Conservation (phyloP, 163 green algal genomes). For the Volvox carteri region DNA sequence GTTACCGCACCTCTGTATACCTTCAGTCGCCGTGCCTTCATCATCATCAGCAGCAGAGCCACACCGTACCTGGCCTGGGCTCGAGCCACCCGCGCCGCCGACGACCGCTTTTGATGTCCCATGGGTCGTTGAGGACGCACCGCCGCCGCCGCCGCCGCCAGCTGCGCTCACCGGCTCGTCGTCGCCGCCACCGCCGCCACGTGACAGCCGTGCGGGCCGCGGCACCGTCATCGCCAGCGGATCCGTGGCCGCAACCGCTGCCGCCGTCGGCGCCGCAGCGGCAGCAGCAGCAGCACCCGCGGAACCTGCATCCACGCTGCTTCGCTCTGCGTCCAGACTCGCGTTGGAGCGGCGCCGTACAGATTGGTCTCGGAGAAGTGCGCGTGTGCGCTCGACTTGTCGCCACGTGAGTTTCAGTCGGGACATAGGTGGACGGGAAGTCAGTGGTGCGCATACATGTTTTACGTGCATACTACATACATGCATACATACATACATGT, state of each 20-base stretch:
- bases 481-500: too few species aligned
- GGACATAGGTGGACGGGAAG: too few species aligned
- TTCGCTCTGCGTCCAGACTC: not conserved
- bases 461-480: too few species aligned
- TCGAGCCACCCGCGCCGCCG: not conserved
- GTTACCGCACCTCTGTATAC: too few species aligned
- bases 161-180: not conserved
- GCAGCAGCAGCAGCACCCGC: not conserved
- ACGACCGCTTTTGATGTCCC: not conserved
- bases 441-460: too few species aligned
- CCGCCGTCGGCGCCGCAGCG: not conserved
- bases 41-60: too few species aligned
- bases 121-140: not conserved
- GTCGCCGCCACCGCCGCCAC: not conserved
- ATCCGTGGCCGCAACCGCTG: not conserved
- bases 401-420: too few species aligned
- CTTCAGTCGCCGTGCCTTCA: too few species aligned
- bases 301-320: not conserved
- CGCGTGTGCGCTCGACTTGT: conserved; percentile 4
- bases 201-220: conserved; percentile 22
- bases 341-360: conserved; percentile 11
- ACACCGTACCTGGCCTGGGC: conserved; percentile 35
- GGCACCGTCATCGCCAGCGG: conserved; percentile 11
- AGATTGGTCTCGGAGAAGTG: conserved; percentile 3
- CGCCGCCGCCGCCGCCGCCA: not conserved